Conservation (phyloP, 148 eudicot species). For the Gaultheria prostrata region DNA sequence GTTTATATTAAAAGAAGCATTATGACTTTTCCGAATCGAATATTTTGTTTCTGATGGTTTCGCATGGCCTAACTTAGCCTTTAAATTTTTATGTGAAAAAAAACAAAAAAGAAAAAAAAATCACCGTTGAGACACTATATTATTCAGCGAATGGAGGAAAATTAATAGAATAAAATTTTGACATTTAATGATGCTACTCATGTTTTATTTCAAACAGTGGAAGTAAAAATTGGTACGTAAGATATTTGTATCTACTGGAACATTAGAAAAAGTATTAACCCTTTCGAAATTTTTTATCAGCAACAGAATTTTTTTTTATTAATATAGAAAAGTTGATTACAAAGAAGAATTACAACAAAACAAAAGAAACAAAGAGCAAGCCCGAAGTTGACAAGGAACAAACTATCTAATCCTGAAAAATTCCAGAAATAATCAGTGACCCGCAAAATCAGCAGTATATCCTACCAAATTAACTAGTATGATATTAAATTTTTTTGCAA, state of each 20-base stretch:
- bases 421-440: too few species aligned
- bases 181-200: not conserved
- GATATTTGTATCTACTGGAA: not conserved
- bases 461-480: too few species aligned
- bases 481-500: too few species aligned
- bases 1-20: not conserved
- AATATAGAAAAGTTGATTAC: too few species aligned
- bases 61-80: not conserved
- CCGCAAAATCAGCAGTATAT: too few species aligned
- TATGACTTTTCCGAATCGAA: not conserved
- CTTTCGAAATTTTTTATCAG: not conserved
- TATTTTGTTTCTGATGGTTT: not conserved
- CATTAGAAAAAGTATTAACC: not conserved
- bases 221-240: not conserved
- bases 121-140: too few species aligned
- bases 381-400: too few species aligned
- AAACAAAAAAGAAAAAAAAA: too few species aligned
- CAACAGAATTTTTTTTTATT: too few species aligned
- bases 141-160: not conserved
- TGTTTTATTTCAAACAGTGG: not conserved
- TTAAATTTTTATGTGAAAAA: not conserved
- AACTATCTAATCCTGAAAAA: too few species aligned
- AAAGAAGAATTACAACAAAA: too few species aligned
- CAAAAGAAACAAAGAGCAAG: too few species aligned
- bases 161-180: not conserved